phyloP scores from a whole-genome alignment of 1,284 basidiomycete genomes.

The Naganishia sp. region DNA sequence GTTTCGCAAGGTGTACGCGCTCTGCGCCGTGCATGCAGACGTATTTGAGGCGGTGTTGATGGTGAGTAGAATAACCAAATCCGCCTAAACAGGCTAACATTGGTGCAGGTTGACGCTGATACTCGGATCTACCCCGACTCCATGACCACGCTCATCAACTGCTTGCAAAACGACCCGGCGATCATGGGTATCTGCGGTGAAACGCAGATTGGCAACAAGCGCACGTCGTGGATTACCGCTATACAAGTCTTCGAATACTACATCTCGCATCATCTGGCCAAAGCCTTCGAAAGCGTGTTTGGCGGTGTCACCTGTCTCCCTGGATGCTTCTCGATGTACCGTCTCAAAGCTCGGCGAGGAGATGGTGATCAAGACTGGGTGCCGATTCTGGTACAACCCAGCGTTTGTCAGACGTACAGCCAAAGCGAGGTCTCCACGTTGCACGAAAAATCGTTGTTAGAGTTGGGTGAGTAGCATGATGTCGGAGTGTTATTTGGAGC shows the following conservation, averaged over 20 bases:
- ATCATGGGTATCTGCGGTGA: conserved; percentile 99
- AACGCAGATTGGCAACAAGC: conserved; percentile 97
- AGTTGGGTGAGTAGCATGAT: conserved; percentile 13
- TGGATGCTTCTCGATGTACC: conserved; percentile 99
- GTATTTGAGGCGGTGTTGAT: conserved; percentile 97
- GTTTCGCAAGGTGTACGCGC: conserved; percentile 91
- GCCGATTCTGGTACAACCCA: conserved; percentile 93
- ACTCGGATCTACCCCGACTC: conserved; percentile 89
- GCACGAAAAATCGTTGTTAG: conserved; percentile 94
- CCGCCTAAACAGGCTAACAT: conserved; percentile 2
- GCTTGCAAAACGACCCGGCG: conserved; percentile 96
- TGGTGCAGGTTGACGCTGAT: conserved; percentile 87
- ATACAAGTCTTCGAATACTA: conserved; percentile 99
- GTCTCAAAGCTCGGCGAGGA: conserved; percentile 77
- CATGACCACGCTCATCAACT: conserved; percentile 83
- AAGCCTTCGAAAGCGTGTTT: conserved; percentile 98
- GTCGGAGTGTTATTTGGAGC: background rate
- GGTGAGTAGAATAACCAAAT: conserved; percentile 61
- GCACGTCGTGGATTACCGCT: conserved; percentile 94
- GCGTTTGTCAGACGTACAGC: conserved; percentile 96
- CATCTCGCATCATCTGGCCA: conserved; percentile 96
- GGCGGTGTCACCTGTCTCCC: conserved; percentile 99
- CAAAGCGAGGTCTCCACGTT: conserved; percentile 90
- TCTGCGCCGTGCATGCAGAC: conserved; percentile 99
- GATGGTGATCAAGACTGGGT: conserved; percentile 89